Evolutionary conservation across 768 basidiomycete species (phyloP), one percentile per base, ranked within the genome.

Genomic region (Pholiota molesta): DNA sequence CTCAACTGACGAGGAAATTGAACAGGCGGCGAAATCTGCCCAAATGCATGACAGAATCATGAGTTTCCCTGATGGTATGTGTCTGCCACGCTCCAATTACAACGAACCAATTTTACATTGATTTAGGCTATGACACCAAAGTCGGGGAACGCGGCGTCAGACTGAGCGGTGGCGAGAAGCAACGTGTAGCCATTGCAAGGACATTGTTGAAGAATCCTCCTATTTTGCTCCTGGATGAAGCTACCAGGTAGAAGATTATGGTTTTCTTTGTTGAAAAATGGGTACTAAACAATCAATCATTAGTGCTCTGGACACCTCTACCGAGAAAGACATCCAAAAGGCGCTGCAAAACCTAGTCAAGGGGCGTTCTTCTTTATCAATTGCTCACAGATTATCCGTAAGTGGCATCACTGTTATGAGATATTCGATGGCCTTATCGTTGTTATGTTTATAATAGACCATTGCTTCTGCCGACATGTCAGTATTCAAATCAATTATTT

Each of bases 101-200:
- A 54, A n/a, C 23, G 58, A 31, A 31, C 17, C 3, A 29, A 47
- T 59, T 55, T 52, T 49, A 55, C 31, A 7, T 39, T 59, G 29
- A 45, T 35, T 4, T 51, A 82, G 83, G 84, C 7, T 96, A 95
- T 71, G 83, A 91, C 33, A 96, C 95, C 21, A 86, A 89, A 67
- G 88, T 95, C 33, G 95, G 95, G n/a, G 95, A 96, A 75, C 82
- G 95, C 23, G 95, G 94, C 19, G 85, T 95, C 17, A 77, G 94
- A 44, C 75, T 96, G 35, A 89, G 87, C 62, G 95, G 94, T 3
- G 95, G 95, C 10, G 94, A 96, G 78, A 94, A 94, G 76, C 93
- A 95, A 72, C 82, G 94, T 19, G 91, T 95, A 1, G 90, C 93
- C 5, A 92, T 97, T 70, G 94, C 94, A 0, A 78, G 94, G 58